phyloP scores from a whole-genome alignment of 768 basidiomycete genomes.

The Coprinopsis cinerea region DNA sequence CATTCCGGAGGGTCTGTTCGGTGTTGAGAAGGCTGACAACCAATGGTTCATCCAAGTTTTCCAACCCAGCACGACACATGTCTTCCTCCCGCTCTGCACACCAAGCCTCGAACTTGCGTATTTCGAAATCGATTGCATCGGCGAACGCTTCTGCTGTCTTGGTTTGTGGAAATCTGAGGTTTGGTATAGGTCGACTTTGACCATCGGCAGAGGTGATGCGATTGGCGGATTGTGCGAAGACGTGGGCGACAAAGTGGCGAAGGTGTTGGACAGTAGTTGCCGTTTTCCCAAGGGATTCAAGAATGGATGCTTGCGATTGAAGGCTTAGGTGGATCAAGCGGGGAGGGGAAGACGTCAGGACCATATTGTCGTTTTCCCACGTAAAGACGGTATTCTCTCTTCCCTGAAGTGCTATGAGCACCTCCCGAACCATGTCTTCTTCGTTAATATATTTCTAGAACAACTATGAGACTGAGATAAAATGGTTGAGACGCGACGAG shows the following conservation, averaged over 20 bases:
- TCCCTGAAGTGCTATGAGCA: conserved; percentile 73
- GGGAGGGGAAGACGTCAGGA: conserved; percentile 51
- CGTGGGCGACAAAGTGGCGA: conserved; percentile 49
- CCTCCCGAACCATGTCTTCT: conserved; percentile 70
- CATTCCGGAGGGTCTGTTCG: conserved; percentile 51
- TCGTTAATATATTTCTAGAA: conserved; percentile 65
- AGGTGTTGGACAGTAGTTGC: conserved; percentile 61
- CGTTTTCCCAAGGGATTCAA: conserved; percentile 48
- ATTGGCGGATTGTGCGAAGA: conserved; percentile 33
- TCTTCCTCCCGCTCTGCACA: conserved; percentile 63
- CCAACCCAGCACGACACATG: conserved; percentile 55
- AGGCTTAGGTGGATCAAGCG: conserved; percentile 64
- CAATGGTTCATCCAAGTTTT: conserved; percentile 34
- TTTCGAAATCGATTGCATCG: conserved; percentile 60
- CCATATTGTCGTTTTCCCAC: conserved; percentile 23
- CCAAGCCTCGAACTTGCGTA: conserved; percentile 59
- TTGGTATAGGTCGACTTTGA: conserved; percentile 10
- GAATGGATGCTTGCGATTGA: conserved; percentile 58
- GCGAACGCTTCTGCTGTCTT: conserved; percentile 76
- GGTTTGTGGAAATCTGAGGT: conserved; percentile 11
- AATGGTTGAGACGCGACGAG: neutral
- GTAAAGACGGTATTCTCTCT: conserved; percentile 52
- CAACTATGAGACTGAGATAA: neutral
- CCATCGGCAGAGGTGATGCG: neutral
- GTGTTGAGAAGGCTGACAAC: conserved; percentile 64